phyloP scores from a whole-genome alignment of 2,329 filamentous ascomycete genomes.

The Pseudogymnoascus verrucosus region DNA sequence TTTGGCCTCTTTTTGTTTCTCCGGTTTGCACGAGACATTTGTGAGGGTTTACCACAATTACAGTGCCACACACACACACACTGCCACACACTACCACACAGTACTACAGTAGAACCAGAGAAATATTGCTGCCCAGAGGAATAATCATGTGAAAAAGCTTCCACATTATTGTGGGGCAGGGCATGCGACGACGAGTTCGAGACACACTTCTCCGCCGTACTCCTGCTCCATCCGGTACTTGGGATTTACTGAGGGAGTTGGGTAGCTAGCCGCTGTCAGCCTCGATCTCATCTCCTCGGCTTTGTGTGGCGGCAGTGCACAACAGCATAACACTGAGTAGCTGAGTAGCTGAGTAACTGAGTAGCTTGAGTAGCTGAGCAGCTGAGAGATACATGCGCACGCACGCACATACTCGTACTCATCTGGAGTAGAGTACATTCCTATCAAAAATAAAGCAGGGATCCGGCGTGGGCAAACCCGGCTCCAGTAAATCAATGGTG shows the following conservation, averaged over 20 bases:
- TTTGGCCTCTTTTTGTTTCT: neutral
- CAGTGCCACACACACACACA: neutral
- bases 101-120: neutral
- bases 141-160: conserved; percentile 8
- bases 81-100: neutral
- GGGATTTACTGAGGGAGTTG: neutral
- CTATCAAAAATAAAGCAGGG: neutral
- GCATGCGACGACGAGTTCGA: conserved; percentile 4
- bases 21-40: conserved; percentile 1
- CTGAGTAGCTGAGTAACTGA: neutral
- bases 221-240: neutral
- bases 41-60: neutral
- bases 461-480: neutral
- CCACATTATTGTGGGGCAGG: neutral
- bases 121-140: neutral
- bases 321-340: neutral
- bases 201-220: neutral
- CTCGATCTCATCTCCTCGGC: neutral
- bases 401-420: neutral
- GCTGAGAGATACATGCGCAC: too few species aligned
- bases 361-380: too few species aligned
- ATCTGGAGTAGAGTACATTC: neutral
- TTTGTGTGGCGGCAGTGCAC: neutral
- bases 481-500: neutral
- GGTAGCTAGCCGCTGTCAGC: conserved; percentile 4